A percentile compares a stretch with the other conserved stretches of the same genome.
These are phyloP conservation scores for Penicillium coprophilum DNA, from an alignment of 495 filamentous ascomycete species.

Conservation along the genomic window DNA sequence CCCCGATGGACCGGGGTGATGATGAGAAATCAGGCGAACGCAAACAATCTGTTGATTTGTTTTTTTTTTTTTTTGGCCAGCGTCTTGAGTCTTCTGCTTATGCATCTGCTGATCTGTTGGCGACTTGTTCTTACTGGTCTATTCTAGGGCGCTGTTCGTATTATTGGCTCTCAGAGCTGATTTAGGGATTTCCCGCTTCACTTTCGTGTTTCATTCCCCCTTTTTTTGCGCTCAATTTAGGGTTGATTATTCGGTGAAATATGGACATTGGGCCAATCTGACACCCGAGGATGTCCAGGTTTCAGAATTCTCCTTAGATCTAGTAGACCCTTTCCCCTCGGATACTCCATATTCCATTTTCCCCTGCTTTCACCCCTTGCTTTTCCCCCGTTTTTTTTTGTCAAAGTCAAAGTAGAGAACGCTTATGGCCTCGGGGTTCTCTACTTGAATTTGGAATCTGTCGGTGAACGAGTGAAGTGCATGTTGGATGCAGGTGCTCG, in stretches of 20 bases:
- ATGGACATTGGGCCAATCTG: background rate
- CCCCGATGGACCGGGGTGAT: conserved; percentile 23
- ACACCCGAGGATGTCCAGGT: background rate
- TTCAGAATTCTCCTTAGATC: background rate
- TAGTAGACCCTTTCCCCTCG: background rate
- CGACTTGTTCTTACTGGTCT: background rate
- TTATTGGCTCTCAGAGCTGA: background rate
- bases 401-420: background rate
- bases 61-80: background rate
- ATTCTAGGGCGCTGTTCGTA: background rate
- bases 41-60: too few species aligned
- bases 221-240: background rate
- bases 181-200: background rate
- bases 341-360: background rate
- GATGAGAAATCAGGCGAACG: conserved; percentile 9
- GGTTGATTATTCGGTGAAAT: background rate
- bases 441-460: background rate
- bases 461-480: conserved; percentile 5
- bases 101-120: conserved; percentile 7
- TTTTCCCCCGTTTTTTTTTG: background rate
- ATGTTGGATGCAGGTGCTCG: conserved; percentile 2
- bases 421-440: conserved; percentile 3
- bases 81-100: background rate
- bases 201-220: background rate
- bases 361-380: background rate